These are phyloP conservation scores for Tillandsia fasciculata DNA, from an alignment of 176 grass and related monocot genomes.

Conservation along the genomic window DNA sequence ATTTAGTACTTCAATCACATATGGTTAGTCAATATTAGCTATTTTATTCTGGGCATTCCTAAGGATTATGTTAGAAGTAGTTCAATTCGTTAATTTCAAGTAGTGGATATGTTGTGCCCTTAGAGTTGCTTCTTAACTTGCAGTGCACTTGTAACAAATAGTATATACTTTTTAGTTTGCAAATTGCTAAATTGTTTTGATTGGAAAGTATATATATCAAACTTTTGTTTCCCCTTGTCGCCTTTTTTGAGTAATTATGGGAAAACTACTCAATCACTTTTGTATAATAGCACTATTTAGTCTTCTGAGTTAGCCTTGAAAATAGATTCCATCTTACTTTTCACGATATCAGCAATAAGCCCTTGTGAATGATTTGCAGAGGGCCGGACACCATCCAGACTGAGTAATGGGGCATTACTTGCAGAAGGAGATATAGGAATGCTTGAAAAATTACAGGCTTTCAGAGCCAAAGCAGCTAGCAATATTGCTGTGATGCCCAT, in stretches of 20 bases:
- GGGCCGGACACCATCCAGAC: background rate
- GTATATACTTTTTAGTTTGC: too few species aligned
- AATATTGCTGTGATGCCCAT: conserved; percentile 22
- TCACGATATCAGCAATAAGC: background rate
- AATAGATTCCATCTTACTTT: background rate
- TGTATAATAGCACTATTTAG: background rate
- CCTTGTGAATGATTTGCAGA: conserved; percentile 20
- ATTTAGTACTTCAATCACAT: too few species aligned
- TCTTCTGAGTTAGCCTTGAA: background rate
- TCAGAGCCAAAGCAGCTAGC: conserved; percentile 18
- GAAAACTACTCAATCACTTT: background rate
- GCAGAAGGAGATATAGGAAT: background rate
- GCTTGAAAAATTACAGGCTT: conserved; percentile 21
- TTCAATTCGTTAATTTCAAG: too few species aligned
- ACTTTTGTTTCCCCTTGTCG: background rate
- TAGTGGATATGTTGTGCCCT: too few species aligned
- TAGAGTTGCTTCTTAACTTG: too few species aligned
- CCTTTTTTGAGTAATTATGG: background rate
- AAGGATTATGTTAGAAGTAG: too few species aligned
- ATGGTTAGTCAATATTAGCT: too few species aligned
- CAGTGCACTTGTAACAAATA: too few species aligned
- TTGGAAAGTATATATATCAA: too few species aligned
- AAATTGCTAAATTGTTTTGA: too few species aligned
- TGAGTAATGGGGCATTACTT: background rate
- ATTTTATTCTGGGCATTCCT: too few species aligned